Base-by-base conservation (phyloP, 306 rosid species). In the Cucumis melo region DNA sequence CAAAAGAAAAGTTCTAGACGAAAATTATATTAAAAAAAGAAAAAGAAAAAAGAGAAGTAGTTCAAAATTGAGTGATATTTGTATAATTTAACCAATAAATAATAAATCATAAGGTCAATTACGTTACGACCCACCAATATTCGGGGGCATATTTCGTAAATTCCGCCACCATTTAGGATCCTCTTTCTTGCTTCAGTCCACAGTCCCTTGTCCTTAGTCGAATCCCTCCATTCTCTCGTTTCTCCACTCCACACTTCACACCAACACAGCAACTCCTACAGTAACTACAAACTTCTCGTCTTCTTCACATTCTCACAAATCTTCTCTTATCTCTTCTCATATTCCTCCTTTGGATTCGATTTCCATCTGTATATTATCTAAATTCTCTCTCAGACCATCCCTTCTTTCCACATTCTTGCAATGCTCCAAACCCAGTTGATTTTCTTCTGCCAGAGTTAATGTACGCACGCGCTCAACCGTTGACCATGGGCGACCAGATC, bases 401-500 rank as follows among this genome's bases (percentile, higher is more conserved):
- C 54, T 38, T 56, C 27, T 65, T 58, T 19, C 73, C 80, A 67
- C 66, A 77, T 80, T 84, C 78, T 46, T 88, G 75, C 87, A 77
- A 87, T 84, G 88, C 95, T 75, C 77, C 82, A 17, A 56, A 64
- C 65, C 17, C 80, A 84, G 81, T 87, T 48, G 72, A n/a, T 79
- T 80, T 81, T 55, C 72, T 78, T 76, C 77, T 48, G 27, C 64
- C 54, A 21, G 62, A 29, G 77, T 79, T 85, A 84, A 93, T 91
- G 98, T 93, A 87, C 88, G 87, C 82, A 54, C 89, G 87, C 83
- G 39, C 83, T 42, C 85, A 82, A 54, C 23, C 93, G 54, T 74
- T 93, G 85, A 84, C 82, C 81, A 78, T 85, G 56, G 64, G 84
- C 80, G 79, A 65, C 61, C 96, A 85, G 91, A 91, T 93, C 88